Evolutionary conservation across 2,329 filamentous ascomycete species (phyloP), one percentile per base, ranked within the genome.

Genomic region (Claviceps purpurea): DNA sequence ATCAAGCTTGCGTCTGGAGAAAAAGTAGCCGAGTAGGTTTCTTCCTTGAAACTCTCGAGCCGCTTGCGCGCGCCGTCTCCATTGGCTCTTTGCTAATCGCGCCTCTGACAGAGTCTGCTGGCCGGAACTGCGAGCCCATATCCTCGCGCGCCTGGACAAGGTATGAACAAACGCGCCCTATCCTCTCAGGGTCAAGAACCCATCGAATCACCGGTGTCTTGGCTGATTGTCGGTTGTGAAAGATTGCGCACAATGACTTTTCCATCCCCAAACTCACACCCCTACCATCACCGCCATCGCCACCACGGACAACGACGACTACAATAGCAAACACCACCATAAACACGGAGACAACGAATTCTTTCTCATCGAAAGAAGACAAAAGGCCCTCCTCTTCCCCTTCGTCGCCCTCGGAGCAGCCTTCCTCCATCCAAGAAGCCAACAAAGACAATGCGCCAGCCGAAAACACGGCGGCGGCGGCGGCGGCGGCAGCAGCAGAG

Each of bases 191-290:
- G 3, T 11, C 10, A 34, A 34, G 10, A 11, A 11, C 30, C 10
- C 30, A 34, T 34, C 10, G 30, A 34, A 34, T 11, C 10, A 34
- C 30, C 30, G 10, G 30, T 11, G 30, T 3, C 30, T 34, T 34
- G 30, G 30, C 30, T 34, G 30, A 34, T 11, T 34, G 30, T 34
- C 10, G 30, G 10, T 11, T 4, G 11, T 11, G 30, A 41, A 18
- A 94, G 87, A 91, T 89, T 58, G 79, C 86, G 42, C 78, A 79
- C 65, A 75, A 81, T 63, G 82, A 84, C 50, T 95, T 95, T 60
- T 82, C 86, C 43, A 83, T 85, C 59, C 86, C 86, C 11, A 74
- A 72, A 51, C 68, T 80, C 49, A 75, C 77, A 38, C 68, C 86
- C 11, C 74, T 71, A 50, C 68, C 80, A 50, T 75, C 77, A 38